A percentile compares a stretch with the other conserved stretches of the same genome.
Evolutionary conservation across 2,329 filamentous ascomycete genomes (phyloP).

Genomic region (Chrysoporthe austroafricana): DNA sequence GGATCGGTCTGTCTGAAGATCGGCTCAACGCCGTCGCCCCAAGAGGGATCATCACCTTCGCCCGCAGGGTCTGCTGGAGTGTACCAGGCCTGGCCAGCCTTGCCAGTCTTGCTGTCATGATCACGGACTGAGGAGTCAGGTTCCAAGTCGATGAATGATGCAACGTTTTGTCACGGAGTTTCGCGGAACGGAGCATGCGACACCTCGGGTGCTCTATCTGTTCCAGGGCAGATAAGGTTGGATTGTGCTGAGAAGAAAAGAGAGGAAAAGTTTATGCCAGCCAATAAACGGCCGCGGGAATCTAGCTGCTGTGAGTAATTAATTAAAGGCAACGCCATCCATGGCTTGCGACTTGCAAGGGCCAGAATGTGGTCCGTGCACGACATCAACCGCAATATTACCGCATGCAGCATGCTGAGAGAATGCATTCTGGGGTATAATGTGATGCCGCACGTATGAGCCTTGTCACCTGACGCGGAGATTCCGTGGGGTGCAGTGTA

Average conservation of each 20-base stretch:
- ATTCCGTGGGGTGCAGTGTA: neutral
- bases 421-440: neutral
- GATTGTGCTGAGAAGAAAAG: too few species aligned
- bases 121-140: neutral
- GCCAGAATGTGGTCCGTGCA: too few species aligned
- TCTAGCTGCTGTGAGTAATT: too few species aligned
- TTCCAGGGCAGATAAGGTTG: too few species aligned
- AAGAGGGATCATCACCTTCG: neutral
- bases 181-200: too few species aligned
- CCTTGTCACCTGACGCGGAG: constrained; percentile 3
- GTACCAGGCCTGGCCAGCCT: neutral
- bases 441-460: neutral
- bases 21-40: neutral
- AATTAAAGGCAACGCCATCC: too few species aligned
- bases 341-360: too few species aligned
- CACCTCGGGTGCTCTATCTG: too few species aligned
- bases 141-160: neutral
- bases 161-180: neutral
- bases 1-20: neutral
- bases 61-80: neutral
- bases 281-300: too few species aligned
- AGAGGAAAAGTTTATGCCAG: too few species aligned
- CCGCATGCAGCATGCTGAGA: neutral
- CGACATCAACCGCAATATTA: neutral
- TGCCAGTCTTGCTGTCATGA: neutral